These are phyloP conservation scores for Clarireedia hainanense DNA, from an alignment of 2,329 filamentous ascomycete species.

Conservation along the genomic window DNA sequence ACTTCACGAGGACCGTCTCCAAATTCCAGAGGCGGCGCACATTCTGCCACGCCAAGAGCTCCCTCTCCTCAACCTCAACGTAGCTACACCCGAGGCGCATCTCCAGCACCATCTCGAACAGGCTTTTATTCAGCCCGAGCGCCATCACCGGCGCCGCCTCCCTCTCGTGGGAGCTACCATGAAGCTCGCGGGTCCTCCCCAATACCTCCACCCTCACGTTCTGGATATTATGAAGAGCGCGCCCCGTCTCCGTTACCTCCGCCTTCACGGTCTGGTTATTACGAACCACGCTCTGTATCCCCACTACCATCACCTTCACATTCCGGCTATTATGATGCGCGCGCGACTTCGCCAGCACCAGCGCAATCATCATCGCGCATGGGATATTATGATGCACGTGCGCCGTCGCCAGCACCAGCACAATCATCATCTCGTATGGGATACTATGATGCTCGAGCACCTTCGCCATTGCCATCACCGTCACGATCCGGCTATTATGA, in stretches of 20 bases:
- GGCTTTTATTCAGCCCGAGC: neutral
- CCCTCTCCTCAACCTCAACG: constrained; percentile 25
- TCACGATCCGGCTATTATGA: constrained; percentile 18
- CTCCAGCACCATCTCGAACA: constrained; percentile 26
- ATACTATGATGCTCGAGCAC: neutral
- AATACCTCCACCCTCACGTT: constrained; percentile 14
- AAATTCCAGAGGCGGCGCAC: constrained; percentile 15
- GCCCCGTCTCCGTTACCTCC: constrained; percentile 18
- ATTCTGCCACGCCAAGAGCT: constrained; percentile 19
- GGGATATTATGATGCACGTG: neutral
- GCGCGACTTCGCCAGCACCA: neutral
- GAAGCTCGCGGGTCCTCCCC: constrained; percentile 31
- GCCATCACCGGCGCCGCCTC: constrained; percentile 3
- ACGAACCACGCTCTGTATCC: neutral
- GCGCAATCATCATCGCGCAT: neutral
- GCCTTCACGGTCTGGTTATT: neutral
- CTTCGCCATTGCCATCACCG: neutral
- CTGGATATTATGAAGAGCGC: constrained; percentile 26
- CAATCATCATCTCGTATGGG: neutral
- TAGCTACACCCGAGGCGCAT: constrained; percentile 13
- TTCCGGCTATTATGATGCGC: neutral
- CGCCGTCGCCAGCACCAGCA: neutral
- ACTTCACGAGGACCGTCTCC: constrained; percentile 23
- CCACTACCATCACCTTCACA: neutral
- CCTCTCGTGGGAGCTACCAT: constrained; percentile 26